Evolutionary conservation across 192 early-diverging fungal genomes (phyloP), one percentile per base, ranked within the genome.

Genomic region (Spizellomyces punctatus): DNA sequence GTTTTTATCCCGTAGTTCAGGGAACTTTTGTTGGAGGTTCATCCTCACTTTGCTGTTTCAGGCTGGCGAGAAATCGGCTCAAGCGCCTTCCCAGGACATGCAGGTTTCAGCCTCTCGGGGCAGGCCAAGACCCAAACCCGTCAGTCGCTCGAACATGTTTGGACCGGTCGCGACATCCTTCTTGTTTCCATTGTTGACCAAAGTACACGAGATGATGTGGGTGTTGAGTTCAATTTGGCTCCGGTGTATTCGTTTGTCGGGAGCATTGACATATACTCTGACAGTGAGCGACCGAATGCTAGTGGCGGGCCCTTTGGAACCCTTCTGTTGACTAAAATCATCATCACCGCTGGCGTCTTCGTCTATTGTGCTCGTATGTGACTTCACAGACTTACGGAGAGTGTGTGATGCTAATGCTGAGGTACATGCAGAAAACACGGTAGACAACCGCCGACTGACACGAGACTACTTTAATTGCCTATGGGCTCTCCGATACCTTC

Each of bases 371-470:
- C 50, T 54, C 50, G 50, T 54, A 54, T n/a, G 50, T 54, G 1
- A 36, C 27, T 3, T 36, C 27, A 36, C 27, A 36, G 27, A 3
- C 27, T 36, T 36, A 36, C 27, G 27, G 27, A 36, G 27, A 36
- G 27, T 36, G 27, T 36, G 27, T 36, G 27, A 36, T 36, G 27
- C 27, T 36, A 36, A 36, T 36, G 27, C 27, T 36, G 27, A n/a
- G 50, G 0, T 12, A 54, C 50, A 54, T 54, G 12, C 63, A 64
- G 63, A n/a, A 45, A 21, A 64, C 44, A 64, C 63, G 9, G 16
- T 45, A 27, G 63, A 64, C 44, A 21, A 27, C 63, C 63, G 63
- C 22, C 21, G 45, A 22, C 21, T 64, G 63, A 12, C 63, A 10
- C 8, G 63, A 14, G 36, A 64, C n/a, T 45, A 46, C 6, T 64